Base-by-base conservation (phyloP, 352 stramenopile genomes). In the Thalassiosira mediterranea region DNA sequence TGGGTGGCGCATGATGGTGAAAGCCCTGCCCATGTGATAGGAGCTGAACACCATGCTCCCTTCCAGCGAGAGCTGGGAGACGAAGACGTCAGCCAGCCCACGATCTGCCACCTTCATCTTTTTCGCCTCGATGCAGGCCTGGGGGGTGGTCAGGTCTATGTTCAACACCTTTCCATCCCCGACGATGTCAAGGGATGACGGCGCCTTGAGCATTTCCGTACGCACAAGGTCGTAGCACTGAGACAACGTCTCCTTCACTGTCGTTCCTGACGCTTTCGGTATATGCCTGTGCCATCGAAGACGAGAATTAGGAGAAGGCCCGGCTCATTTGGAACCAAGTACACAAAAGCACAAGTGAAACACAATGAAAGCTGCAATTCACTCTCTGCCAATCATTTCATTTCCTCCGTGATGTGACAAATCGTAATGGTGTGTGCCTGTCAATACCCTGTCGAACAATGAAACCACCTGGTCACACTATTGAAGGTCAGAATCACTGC, bases 1-100 rank as follows among this genome's bases (percentile, higher is more conserved):
- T 4, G 73, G 73, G 68, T 82, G 73, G 15, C 73, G 49, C 32
- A 82, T 53, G 48, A 82, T 78, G 25, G 73, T 82, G 46, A 82
- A 77, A 44, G 66, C 54, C 21, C 73, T 23, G 5, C 72, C 72
- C 42, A 44, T 34, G 29, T 65, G 64, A 52, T 71, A n/a, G 0
- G 57, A 13, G 1, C 64, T 66, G 54, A 81, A 81, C 25, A 81
- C 52, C 4, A 58, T 76, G 17, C 51, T 64, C 1, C 56, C 72
- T 34, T 81, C 72, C 3, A 76, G 13, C 26, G 52, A 44, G 34
- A 72, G 49, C 48, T 76, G 66, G 13, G 72, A 76, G n/a, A 81
- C 44, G 29, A 76, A 65, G 13, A 81, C 72, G 53, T 81, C 64
- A 4, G 72, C 64, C 11, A 81, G 17, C 21, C 37, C 51, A 15